Evolutionary conservation across 2,329 filamentous ascomycete species (phyloP), one percentile per base, ranked within the genome.

Genomic region (Fusarium sp.): DNA sequence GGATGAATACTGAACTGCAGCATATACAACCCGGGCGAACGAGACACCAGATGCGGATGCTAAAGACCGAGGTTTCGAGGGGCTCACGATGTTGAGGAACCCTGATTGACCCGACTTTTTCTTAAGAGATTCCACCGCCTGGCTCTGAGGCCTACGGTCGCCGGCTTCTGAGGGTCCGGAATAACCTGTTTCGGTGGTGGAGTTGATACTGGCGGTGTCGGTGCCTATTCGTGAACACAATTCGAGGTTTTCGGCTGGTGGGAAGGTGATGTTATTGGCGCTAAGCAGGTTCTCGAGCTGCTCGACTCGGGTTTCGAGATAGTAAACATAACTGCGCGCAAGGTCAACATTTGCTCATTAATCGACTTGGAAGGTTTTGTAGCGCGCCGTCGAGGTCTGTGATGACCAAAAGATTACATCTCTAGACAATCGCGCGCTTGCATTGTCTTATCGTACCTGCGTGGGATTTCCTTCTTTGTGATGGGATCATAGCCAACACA

Each of bases 401-500:
- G 37, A 31, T 39, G 39, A 49, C 12, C 12, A 44, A 48, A 38
- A 39, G 46, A 44, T 27, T 51, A 31, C n/a, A 48, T 23, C 16
- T 37, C 31, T n/a, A 16, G 55, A 52, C 54, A 39, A 35, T 61
- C 38, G 69, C 74, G 70, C 68, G 51, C 51, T 25, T 41, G 52
- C 44, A 54, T 39, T 35, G 51, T 35, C 33, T 66, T 46, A 44
- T 92, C 92, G 84, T 91, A 97, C 85, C 92, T 94, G 82, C 95
- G 89, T 55, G 95, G 95, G 65, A 98, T 97, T 83, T 98, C 94
- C 79, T 93, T 91, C 86, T 98, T 98, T 29, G 94, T 97, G 78
- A 98, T 97, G 38, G 95, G 95, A 80, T 98, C 95, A 82, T 97
- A 98, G 70, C 95, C 95, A 56, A 98, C 94, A 81, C 96, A 98